Evolutionary conservation across 805 yeast species (phyloP).

Genomic region (Tetrapisispora phaffii): DNA sequence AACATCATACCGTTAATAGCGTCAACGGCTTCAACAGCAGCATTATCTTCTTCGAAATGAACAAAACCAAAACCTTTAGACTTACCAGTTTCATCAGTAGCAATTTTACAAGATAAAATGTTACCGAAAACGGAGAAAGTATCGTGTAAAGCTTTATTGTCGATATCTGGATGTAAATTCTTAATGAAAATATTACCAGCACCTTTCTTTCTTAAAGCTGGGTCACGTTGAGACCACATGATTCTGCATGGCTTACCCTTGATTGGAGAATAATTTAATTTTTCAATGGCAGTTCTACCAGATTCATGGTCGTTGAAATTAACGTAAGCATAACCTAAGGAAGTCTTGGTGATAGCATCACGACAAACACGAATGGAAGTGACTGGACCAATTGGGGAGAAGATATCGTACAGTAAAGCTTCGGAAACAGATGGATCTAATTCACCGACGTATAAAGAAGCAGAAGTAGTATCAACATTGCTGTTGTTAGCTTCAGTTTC

Average conservation of each 20-base stretch:
- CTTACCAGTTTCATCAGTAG: conserved; percentile 82
- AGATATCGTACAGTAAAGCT: conserved; percentile 87
- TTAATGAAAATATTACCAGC: conserved; percentile 95
- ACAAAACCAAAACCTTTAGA: conserved; percentile 97
- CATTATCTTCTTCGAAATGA: conserved; percentile 86
- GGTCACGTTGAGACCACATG: conserved; percentile 99
- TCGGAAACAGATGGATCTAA: conserved; percentile 87
- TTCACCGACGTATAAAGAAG: conserved; percentile 96
- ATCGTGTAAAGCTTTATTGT: conserved; percentile 97
- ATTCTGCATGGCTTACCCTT: conserved; percentile 97
- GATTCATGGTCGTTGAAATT: conserved; percentile 84
- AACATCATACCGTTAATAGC: conserved; percentile 96
- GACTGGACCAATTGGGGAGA: conserved; percentile 90
- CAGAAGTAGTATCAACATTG: conserved; percentile 44
- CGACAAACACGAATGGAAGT: conserved; percentile 97
- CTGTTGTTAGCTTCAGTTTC: conserved; percentile 11
- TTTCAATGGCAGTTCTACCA: conserved; percentile 90
- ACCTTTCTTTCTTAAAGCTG: conserved; percentile 87
- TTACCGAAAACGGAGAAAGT: conserved; percentile 95
- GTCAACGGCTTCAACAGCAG: conserved; percentile 91
- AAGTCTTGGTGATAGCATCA: conserved; percentile 93
- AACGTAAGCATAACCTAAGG: conserved; percentile 96
- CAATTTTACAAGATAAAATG: conserved; percentile 93
- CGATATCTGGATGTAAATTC: conserved; percentile 96
- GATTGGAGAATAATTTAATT: conserved; percentile 86